Conservation (phyloP, 164 flowering plant species). For the Magnolia sinica region DNA sequence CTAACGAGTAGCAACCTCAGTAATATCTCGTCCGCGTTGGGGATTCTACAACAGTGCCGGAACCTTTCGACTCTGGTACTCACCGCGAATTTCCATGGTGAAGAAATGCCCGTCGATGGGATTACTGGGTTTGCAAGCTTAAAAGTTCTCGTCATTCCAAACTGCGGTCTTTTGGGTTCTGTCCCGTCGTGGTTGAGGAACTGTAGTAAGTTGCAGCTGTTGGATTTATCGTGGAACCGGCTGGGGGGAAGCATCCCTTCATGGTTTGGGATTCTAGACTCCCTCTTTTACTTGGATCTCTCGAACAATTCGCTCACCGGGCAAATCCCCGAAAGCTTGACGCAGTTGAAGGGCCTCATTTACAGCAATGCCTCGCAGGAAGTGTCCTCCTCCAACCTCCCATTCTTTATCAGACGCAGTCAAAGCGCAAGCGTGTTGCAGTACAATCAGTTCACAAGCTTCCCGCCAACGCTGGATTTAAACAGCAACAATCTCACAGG, state of each 20-base stretch:
- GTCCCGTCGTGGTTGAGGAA: conserved; percentile 59
- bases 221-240: conserved; percentile 83
- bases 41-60: conserved; percentile 22
- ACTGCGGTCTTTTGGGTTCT: conserved; percentile 45
- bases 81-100: conserved; percentile 14
- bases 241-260: conserved; percentile 62
- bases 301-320: conserved; percentile 81
- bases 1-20: conserved; percentile 21
- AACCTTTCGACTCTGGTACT: conserved; percentile 24
- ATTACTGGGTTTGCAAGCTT: conserved; percentile 15
- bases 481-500: conserved; percentile 13
- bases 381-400: conserved; percentile 40
- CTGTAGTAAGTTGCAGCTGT: conserved; percentile 50
- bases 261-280: conserved; percentile 70
- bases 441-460: conserved; percentile 15
- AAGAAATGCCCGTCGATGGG: conserved; percentile 10
- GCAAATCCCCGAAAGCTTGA: conserved; percentile 56
- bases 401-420: conserved; percentile 59
- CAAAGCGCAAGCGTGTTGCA: conserved; percentile 15
- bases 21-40: conserved; percentile 20
- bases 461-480: conserved; percentile 20
- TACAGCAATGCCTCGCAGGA: conserved; percentile 19
- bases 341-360: conserved; percentile 28
- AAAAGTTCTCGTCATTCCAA: conserved; percentile 10
- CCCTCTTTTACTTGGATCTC: conserved; percentile 73